phyloP scores from a whole-genome alignment of 345 rosid species.

The Rubroshorea leprosula region DNA sequence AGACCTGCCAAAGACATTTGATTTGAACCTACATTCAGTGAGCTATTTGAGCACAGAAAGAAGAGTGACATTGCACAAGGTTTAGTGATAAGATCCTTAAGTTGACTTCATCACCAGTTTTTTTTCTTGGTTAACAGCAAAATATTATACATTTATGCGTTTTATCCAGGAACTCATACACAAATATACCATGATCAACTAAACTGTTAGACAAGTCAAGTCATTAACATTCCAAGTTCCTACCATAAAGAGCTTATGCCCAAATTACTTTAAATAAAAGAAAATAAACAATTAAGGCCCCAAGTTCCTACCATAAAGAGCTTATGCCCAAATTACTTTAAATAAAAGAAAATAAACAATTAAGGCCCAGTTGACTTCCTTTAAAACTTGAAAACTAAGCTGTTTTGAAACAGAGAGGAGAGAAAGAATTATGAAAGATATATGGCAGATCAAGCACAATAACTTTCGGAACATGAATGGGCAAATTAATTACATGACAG shows the following conservation, averaged over 20 bases:
- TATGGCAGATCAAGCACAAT: no score
- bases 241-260: background rate
- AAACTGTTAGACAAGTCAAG: background rate
- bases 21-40: background rate
- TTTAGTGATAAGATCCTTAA: background rate
- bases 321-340: no score
- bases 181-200: no score
- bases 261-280: no score
- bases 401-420: no score
- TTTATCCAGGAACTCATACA: no score
- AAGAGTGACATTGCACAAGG: background rate
- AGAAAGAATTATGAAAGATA: no score
- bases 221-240: background rate
- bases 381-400: no score
- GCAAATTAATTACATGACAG: background rate
- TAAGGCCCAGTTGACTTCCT: no score
- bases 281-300: no score
- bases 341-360: no score
- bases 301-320: no score
- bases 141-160: background rate
- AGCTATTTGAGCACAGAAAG: background rate
- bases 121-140: background rate
- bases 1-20: constrained; percentile 55
- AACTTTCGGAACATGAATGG: background rate
- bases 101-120: background rate